These are phyloP conservation scores for Hanseniaspora guilliermondii DNA, from an alignment of 805 yeast species.

Conservation along the genomic window DNA sequence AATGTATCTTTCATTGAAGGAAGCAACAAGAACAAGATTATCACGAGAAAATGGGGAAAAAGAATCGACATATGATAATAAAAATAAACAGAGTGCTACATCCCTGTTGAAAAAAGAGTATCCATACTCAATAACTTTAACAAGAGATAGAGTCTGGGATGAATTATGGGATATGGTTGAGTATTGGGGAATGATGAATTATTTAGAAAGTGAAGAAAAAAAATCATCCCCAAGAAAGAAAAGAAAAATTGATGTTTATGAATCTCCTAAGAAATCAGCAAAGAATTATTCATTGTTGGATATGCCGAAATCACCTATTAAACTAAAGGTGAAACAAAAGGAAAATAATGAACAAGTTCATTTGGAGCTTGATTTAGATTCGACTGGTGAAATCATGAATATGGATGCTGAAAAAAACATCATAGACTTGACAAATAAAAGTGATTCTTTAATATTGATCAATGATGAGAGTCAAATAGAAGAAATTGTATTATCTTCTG, in stretches of 20 bases:
- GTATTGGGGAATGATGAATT: slow-evolving; percentile 2
- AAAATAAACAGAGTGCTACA: background rate
- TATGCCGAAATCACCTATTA: background rate
- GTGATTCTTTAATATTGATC: background rate
- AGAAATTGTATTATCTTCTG: background rate
- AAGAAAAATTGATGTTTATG: background rate
- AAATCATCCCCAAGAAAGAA: background rate
- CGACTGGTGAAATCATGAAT: background rate
- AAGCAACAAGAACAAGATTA: background rate
- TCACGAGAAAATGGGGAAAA: background rate
- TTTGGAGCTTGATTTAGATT: background rate
- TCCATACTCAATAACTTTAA: background rate
- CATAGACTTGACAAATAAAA: background rate
- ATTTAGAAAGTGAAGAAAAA: background rate
- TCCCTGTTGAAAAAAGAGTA: background rate
- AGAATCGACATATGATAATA: background rate
- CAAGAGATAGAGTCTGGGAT: slow-evolving; percentile 6
- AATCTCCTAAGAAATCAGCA: background rate
- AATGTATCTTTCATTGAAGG: background rate
- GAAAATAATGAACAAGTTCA: background rate
- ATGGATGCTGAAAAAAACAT: background rate
- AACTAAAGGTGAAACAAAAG: background rate
- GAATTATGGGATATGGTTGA: slow-evolving; percentile 1
- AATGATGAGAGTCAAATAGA: background rate
- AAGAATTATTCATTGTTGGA: background rate